Percentiles rank a stretch among this genome's conserved stretches.
Evolutionary conservation across 768 basidiomycete species (phyloP).

Genomic region (Daedaleopsis nitida): DNA sequence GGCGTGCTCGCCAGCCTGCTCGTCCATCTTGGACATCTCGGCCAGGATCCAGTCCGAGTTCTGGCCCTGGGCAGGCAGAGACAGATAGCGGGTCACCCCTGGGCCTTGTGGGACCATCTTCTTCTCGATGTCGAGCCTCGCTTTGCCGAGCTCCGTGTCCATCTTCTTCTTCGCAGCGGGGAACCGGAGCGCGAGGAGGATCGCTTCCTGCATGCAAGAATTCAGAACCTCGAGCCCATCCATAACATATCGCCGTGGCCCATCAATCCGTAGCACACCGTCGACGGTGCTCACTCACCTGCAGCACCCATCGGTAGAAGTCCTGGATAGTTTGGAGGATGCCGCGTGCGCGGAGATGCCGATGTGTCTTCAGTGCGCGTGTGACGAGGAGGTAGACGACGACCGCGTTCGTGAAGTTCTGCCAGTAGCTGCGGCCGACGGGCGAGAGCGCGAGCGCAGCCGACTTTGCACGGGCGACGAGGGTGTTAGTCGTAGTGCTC

Average conservation of each 20-base stretch:
- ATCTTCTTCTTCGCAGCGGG: conserved; percentile 65
- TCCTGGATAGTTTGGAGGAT: conserved; percentile 50
- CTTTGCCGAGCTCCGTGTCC: conserved; percentile 61
- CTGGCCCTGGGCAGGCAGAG: conserved; percentile 66
- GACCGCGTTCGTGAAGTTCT: conserved; percentile 55
- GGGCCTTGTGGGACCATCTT: conserved; percentile 68
- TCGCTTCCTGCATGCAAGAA: conserved; percentile 42
- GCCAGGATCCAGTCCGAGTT: conserved; percentile 70
- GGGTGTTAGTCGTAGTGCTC: not conserved
- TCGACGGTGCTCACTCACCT: conserved; percentile 39
- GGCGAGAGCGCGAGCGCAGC: conserved; percentile 9
- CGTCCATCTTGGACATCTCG: conserved; percentile 84
- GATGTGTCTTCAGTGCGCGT: conserved; percentile 53
- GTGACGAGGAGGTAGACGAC: conserved; percentile 60
- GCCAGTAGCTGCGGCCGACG: conserved; percentile 23
- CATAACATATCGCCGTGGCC: not conserved
- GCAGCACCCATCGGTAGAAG: conserved; percentile 51
- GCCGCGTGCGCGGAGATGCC: conserved; percentile 69
- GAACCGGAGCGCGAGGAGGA: conserved; percentile 60
- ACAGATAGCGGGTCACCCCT: conserved; percentile 63
- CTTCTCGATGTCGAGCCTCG: conserved; percentile 64
- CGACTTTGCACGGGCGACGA: conserved; percentile 3
- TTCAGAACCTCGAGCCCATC: not conserved
- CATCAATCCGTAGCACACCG: too few species aligned
- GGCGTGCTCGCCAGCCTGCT: conserved; percentile 44